Evolutionary conservation across 2,329 filamentous ascomycete genomes (phyloP), one percentile per base, ranked within the genome.

Genomic region (Colletotrichum falcatum): DNA sequence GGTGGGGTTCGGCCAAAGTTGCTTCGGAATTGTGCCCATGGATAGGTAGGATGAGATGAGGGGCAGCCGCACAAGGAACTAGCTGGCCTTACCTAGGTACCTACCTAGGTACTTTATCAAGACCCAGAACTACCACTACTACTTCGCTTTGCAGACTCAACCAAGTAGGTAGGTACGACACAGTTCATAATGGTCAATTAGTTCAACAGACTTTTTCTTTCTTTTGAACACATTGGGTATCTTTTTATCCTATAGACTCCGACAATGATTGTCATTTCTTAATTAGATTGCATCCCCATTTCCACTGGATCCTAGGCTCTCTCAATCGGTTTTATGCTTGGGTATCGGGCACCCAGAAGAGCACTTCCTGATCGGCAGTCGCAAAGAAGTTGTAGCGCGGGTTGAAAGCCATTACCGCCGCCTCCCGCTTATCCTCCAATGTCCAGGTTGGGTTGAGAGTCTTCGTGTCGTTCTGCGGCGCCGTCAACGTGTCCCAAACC

Each of bases 311-410:
- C 30, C 58, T 16, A 23, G 51, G 6, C n/a, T 16, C 16, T 42
- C 33, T 28, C 35, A 26, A 59, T n/a, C 35, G 28, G 23, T 65
- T 72, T 78, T 80, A 89, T 9, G 83, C 81, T 75, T 88, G 85
- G 53, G 89, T 88, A 78, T 94, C 92, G 1, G 92, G 92, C 44
- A 93, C 80, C 92, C 92, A 95, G 75, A 95, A 93, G 26, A 93
- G 82, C 71, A 94, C 84, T 64, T 98, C 94, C 77, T 92, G 92
- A 76, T 98, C 95, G 4, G 94, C 96, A 54, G 92, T 96, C 11
- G 94, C 95, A 74, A 98, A 88, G 83, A 98, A 91, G 80, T 98
- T 98, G 81, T 92, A 96, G 60, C 95, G 88, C 33, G 95, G 96
- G 78, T 98, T 98, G 79, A 94, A 96, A 28, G 92, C 93, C 51